Evolutionary conservation across 805 yeast genomes (phyloP).

Genomic region (Saturnispora bothae): DNA sequence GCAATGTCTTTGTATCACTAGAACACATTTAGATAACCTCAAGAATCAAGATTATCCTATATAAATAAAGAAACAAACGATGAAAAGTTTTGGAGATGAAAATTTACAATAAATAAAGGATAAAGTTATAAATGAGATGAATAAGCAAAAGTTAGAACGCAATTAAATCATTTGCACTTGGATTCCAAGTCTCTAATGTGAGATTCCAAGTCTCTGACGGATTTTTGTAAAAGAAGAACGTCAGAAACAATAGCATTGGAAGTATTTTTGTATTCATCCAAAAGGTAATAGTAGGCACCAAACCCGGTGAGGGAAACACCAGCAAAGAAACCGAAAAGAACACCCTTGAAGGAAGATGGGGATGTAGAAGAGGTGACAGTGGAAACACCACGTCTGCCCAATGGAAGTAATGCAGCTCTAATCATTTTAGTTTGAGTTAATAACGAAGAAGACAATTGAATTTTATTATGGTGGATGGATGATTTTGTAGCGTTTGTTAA

Average conservation of each 20-base stretch:
- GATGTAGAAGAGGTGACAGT: constrained; percentile 10
- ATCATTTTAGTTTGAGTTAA: background rate
- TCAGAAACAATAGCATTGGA: constrained; percentile 67
- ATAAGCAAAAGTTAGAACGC: background rate
- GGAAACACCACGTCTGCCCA: constrained; percentile 9
- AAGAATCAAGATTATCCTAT: too few relatives aligned
- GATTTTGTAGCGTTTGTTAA: background rate
- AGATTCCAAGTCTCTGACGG: constrained; percentile 22
- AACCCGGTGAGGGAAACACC: constrained; percentile 70
- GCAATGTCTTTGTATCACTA: too few relatives aligned
- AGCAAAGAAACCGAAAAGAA: constrained; percentile 63
- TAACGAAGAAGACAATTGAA: too few relatives aligned
- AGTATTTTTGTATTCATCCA: constrained; percentile 68
- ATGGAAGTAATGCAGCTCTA: background rate
- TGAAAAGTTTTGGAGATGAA: background rate
- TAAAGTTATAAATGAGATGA: background rate
- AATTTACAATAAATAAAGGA: background rate
- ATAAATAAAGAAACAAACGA: too few relatives aligned
- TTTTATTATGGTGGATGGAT: too few relatives aligned
- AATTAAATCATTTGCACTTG: background rate
- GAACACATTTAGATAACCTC: too few relatives aligned
- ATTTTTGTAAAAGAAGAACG: constrained; percentile 57
- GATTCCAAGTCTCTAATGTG: constrained; percentile 40
- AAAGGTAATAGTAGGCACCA: constrained; percentile 64
- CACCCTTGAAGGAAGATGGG: constrained; percentile 27